Evolutionary conservation across 176 grass and related monocot genomes (phyloP).

Genomic region (Saccharum officinarum): DNA sequence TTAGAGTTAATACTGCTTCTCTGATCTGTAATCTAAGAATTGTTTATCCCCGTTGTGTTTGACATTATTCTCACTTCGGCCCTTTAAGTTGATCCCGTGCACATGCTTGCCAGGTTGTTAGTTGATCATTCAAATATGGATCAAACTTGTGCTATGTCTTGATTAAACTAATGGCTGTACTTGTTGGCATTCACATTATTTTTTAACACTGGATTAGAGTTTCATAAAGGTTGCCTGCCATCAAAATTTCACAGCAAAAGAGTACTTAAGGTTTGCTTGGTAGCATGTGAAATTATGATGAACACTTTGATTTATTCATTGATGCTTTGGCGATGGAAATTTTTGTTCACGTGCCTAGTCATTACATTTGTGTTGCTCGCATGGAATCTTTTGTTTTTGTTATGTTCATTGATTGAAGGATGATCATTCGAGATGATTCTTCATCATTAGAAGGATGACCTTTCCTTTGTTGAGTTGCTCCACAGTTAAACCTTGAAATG

Average conservation of each 20-base stretch:
- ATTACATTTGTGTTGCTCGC: background rate
- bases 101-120: conserved; percentile 31
- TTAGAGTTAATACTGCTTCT: background rate
- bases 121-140: background rate
- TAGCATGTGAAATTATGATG: background rate
- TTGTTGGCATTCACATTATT: background rate
- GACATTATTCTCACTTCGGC: conserved; percentile 13
- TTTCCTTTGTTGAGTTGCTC: background rate
- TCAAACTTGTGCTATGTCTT: background rate
- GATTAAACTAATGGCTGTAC: conserved; percentile 10
- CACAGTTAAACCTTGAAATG: background rate
- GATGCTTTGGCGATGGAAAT: background rate
- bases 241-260: background rate
- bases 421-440: background rate
- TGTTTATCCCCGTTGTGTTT: background rate
- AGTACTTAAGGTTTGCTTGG: conserved; percentile 1
- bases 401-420: background rate
- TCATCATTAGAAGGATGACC: background rate
- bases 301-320: background rate
- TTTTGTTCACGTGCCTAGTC: background rate
- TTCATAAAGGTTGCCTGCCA: conserved; percentile 9
- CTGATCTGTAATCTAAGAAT: background rate
- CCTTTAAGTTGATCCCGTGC: conserved; percentile 20
- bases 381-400: background rate
- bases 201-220: background rate